Evolutionary conservation across 192 early-diverging fungal species (phyloP).

Genomic region (Linnemannia hyalina): DNA sequence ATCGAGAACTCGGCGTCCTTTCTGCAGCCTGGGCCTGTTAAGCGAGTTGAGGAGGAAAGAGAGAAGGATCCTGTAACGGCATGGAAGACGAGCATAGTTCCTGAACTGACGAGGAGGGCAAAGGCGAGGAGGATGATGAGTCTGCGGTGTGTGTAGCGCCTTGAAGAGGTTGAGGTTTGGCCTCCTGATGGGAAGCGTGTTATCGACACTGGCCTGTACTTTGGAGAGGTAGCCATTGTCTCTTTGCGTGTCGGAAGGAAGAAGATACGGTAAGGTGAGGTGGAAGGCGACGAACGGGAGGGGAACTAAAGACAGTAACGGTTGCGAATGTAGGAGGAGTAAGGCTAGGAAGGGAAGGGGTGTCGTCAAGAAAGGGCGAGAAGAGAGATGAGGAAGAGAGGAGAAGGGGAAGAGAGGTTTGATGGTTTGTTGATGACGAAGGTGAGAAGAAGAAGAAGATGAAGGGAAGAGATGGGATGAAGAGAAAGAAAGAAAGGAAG

Average conservation of each 20-base stretch:
- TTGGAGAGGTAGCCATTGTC: constrained; percentile 46
- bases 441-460: not conserved
- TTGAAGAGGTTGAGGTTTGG: constrained; percentile 10
- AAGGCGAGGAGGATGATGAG: constrained; percentile 39
- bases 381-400: not conserved
- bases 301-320: not conserved
- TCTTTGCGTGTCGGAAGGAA: not conserved
- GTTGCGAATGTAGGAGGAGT: not conserved
- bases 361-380: not conserved
- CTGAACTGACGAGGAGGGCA: constrained; percentile 36
- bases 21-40: constrained; percentile 14
- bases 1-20: constrained; percentile 48
- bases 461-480: not conserved
- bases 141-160: constrained; percentile 23
- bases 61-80: constrained; percentile 10
- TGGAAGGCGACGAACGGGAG: not conserved
- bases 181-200: constrained; percentile 9
- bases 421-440: not conserved
- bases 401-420: not conserved
- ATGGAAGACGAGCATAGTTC: constrained; percentile 50
- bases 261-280: not conserved
- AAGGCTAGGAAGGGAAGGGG: not conserved
- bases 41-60: constrained; percentile 1
- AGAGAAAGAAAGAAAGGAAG: not conserved
- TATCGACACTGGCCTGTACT: constrained; percentile 32